Percentiles rank a stretch among this genome's conserved stretches.
These are phyloP conservation scores for Diaporthe caulivora DNA, from an alignment of 2,329 filamentous ascomycete genomes.

Conservation along the genomic window DNA sequence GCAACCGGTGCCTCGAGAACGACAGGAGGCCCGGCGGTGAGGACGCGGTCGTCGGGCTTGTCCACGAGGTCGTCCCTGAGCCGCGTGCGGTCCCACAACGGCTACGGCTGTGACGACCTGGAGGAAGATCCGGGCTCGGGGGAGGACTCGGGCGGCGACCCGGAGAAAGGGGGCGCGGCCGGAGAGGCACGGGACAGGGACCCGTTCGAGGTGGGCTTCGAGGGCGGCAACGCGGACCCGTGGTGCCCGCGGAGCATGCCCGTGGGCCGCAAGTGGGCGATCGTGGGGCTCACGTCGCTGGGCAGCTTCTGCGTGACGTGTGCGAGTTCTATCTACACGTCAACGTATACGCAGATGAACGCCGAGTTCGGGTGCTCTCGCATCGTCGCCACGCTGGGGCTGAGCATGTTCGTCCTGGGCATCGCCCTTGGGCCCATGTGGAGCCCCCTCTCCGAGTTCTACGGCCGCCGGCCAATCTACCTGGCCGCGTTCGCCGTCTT, in stretches of 20 bases:
- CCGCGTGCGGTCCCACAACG: conserved; percentile 57
- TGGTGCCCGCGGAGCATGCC: conserved; percentile 79
- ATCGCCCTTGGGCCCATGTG: conserved; percentile 74
- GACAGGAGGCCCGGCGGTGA: conserved; percentile 31
- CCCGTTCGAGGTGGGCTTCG: conserved; percentile 79
- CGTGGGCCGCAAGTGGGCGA: conserved; percentile 79
- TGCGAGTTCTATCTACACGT: conserved; percentile 89
- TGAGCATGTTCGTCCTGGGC: conserved; percentile 87
- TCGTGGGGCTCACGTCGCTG: conserved; percentile 79
- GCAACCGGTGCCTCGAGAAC: conserved; percentile 28
- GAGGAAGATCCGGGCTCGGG: conserved; percentile 37
- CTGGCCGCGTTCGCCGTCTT: conserved; percentile 80
- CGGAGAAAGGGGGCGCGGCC: conserved; percentile 11
- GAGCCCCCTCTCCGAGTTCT: conserved; percentile 80
- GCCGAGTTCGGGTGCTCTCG: conserved; percentile 79
- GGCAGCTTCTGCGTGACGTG: conserved; percentile 90
- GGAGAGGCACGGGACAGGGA: conserved; percentile 50
- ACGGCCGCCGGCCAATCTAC: conserved; percentile 86
- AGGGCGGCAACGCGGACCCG: conserved; percentile 76
- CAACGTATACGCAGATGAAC: conserved; percentile 82
- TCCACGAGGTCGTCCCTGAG: conserved; percentile 44
- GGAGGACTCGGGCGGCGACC: conserved; percentile 28
- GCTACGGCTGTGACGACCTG: conserved; percentile 56
- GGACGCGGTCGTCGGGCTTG: conserved; percentile 28
- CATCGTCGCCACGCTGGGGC: conserved; percentile 81